Evolutionary conservation across 345 rosid species (phyloP).

Genomic region (Litchi chinensis): DNA sequence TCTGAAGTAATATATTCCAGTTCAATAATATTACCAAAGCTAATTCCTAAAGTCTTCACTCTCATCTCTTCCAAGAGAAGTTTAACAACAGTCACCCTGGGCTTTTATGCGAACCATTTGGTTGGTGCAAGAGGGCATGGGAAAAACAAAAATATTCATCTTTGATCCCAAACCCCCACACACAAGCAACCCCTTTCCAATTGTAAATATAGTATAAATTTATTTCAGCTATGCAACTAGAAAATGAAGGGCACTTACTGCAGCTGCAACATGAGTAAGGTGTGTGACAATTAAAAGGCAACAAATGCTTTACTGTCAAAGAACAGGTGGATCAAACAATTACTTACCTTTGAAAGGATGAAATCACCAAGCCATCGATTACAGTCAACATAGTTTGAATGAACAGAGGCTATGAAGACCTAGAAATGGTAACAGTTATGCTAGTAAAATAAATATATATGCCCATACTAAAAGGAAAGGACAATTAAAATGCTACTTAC

Average conservation of each 20-base stretch:
- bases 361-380: constrained; percentile 97
- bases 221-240: not conserved
- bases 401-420: constrained; percentile 94
- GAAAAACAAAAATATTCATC: not conserved
- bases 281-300: not conserved
- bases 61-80: not conserved
- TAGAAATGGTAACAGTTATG: constrained; percentile 32
- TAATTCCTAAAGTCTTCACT: not conserved
- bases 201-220: not conserved
- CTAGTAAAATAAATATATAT: constrained; percentile 5
- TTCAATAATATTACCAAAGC: not conserved
- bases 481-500: constrained; percentile 46
- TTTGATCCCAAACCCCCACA: not conserved
- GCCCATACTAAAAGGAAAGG: constrained; percentile 9
- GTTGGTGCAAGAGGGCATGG: not conserved
- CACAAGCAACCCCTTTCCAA: not conserved
- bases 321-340: not conserved
- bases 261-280: not conserved
- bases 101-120: not conserved
- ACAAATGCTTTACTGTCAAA: not conserved
- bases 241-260: not conserved
- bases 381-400: constrained; percentile 93
- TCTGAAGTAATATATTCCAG: not conserved
- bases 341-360: constrained; percentile 80
- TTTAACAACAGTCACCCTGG: not conserved